Base-by-base conservation (phyloP, 2,329 filamentous ascomycete genomes). In the Elsinoe necatrix region DNA sequence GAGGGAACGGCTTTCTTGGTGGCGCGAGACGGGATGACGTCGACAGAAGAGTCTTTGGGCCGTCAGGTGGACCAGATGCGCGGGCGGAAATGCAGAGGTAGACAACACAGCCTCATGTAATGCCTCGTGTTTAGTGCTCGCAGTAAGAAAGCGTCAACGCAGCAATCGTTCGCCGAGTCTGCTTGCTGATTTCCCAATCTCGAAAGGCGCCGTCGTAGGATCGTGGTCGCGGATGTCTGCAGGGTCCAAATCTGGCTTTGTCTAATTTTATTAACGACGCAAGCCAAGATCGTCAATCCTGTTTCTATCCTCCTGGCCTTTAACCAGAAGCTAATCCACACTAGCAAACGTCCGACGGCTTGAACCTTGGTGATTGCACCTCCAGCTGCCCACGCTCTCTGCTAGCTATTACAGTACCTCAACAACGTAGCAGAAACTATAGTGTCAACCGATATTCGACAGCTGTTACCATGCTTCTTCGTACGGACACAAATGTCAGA, bases 281-380 rank as follows among this genome's bases (percentile, higher is more conserved):
- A 45, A 11, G 41, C 41, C 41, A 45, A 45, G 21, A 45, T 20
- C 41, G 41, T 21, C 34, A 37, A 12, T 45, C 41, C 41, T n/a
- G n/a, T 25, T 23, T 9, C 25, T 45, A 25, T 45, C 21, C 9
- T 23, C n/a, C 18, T 25, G 41, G 27, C 18, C 34, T 45, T 11
- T 23, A 45, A 45, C 41, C 41, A 45, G 41, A 45, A 45, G 20
- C 41, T 25, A 11, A 45, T 20, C 11, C 23, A 25, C 41, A 25
- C 41, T 45, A 45, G 41, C 41, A 25, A 45, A 23, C 23, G 41
- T 45, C 41, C n/a, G n/a, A n/a, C n/a, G n/a, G 41, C 41, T 45
- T 45, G 14, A 45, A 45, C 21, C 25, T 25, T 45, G 21, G 4
- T 3, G 16, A 43, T 23, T 14, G 21, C 41, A 23, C 9, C 16